Base-by-base conservation (phyloP, 2,329 filamentous ascomycete genomes). In the Aspergillus quadrilineatus region DNA sequence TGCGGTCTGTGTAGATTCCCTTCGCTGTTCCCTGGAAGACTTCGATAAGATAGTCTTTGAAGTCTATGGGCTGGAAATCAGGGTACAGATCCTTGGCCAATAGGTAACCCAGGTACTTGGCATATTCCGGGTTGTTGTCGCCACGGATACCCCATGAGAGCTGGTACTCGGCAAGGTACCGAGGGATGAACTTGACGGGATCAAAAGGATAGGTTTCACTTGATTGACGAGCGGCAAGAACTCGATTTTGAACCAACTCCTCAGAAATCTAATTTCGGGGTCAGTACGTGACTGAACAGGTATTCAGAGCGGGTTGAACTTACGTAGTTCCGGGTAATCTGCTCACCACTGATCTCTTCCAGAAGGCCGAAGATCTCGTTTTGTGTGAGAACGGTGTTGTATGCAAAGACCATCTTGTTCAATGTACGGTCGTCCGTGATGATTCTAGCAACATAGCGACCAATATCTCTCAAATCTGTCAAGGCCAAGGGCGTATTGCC, bases 21-120 rank as follows among this genome's bases (percentile, higher is more conserved):
- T 67, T 69, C 12, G 68, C 73, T 28, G 73, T 75, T 9, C 79
- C 78, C 8, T 66, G 69, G 26, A 80, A 60, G 6, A 80, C 65
- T 1, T 75, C 72, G 49, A 73, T 63, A 7, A 78, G 64, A 56
- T 75, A 79, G 5, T 72, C 69, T 56, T 68, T 67, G 60, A 79
- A 76, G 15, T 68, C 67, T 32, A 64, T 74, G 1, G 71, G 72
- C 51, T 75, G 59, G 53, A 83, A 71, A 17, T 82, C 80, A 3
- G 82, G 82, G 62, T 84, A 85, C 26, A 85, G 69, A 15, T 84
- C 78, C 61, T 77, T 79, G 32, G 72, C 75, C 53, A 77, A 72
- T 15, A 84, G 57, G 64, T 85, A 84, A 1, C 82, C 82, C 4
- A 85, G 70, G 58, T 84, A 84, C 49, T 75, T 71, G 9, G 83